Evolutionary conservation across 805 yeast species (phyloP).

Genomic region (Ogataea populi-albae): DNA sequence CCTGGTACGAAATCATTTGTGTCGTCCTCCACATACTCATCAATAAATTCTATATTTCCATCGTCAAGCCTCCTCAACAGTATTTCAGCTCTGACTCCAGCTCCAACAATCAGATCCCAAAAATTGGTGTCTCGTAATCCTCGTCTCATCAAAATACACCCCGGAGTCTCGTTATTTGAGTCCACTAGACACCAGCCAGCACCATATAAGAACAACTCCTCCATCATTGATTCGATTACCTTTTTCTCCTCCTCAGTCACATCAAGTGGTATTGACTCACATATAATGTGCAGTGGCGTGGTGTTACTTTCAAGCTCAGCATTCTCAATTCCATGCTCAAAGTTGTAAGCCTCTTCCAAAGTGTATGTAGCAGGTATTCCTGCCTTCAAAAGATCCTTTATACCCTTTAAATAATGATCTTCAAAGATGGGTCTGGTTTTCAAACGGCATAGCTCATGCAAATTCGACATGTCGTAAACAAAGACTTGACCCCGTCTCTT

Average conservation of each 20-base stretch:
- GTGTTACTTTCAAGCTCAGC: conserved; percentile 50
- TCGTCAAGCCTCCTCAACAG: conserved; percentile 70
- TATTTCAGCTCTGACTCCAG: conserved; percentile 89
- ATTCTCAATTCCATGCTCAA: conserved; percentile 39
- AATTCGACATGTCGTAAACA: conserved; percentile 77
- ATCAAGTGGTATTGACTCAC: conserved; percentile 48
- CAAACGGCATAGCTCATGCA: conserved; percentile 62
- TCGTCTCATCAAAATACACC: conserved; percentile 66
- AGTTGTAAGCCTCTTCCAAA: conserved; percentile 68
- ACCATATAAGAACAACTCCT: conserved; percentile 72
- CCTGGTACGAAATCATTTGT: conserved; percentile 18
- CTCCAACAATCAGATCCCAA: conserved; percentile 61
- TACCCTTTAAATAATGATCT: conserved; percentile 39
- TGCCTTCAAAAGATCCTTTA: conserved; percentile 46
- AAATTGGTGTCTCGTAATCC: conserved; percentile 37
- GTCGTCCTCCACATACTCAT: conserved; percentile 32
- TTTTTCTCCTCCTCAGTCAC: conserved; percentile 39
- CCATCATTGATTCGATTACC: conserved; percentile 54
- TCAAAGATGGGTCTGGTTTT: conserved; percentile 49
- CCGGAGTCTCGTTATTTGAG: conserved; percentile 73
- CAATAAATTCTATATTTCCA: conserved; percentile 58
- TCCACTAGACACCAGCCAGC: conserved; percentile 90
- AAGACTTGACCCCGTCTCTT: too few relatives aligned
- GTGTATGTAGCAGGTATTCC: conserved; percentile 87
- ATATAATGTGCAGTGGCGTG: conserved; percentile 74